phyloP scores from a whole-genome alignment of 2,329 filamentous ascomycete genomes.

The Cytospora piceicola region DNA sequence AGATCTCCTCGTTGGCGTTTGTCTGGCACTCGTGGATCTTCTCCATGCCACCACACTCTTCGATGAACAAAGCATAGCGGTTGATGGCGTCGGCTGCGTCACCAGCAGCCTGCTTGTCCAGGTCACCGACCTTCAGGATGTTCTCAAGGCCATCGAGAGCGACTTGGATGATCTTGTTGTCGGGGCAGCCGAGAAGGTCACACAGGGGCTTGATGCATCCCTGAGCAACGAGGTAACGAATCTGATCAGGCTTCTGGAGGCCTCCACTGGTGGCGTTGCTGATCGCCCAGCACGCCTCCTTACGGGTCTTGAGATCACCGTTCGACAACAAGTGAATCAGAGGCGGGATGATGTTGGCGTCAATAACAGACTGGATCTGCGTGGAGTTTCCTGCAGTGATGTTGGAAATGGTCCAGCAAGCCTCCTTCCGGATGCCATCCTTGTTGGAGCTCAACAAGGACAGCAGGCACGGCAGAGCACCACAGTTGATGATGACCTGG shows the following conservation, averaged over 20 bases:
- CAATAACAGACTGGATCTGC: slow-evolving; percentile 95
- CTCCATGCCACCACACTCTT: slow-evolving; percentile 99
- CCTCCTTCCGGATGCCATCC: slow-evolving; percentile 98
- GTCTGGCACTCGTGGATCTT: slow-evolving; percentile 99
- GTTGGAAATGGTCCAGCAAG: slow-evolving; percentile 99
- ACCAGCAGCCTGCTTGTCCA: slow-evolving; percentile 90
- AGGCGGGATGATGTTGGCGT: slow-evolving; percentile 95
- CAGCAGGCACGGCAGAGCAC: slow-evolving; percentile 87
- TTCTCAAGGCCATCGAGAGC: slow-evolving; percentile 97
- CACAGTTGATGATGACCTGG: slow-evolving; percentile 99
- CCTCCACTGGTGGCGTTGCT: slow-evolving; percentile 97
- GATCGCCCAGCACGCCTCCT: slow-evolving; percentile 99
- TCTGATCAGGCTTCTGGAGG: slow-evolving; percentile 98
- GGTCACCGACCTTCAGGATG: slow-evolving; percentile 98
- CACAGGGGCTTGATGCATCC: slow-evolving; percentile 98
- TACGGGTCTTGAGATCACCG: slow-evolving; percentile 97
- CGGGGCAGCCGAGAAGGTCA: slow-evolving; percentile 91
- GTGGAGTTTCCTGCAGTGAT: slow-evolving; percentile 97
- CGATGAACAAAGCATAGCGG: slow-evolving; percentile 96
- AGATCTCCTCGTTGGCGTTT: slow-evolving; percentile 99
- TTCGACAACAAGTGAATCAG: slow-evolving; percentile 95
- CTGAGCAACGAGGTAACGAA: slow-evolving; percentile 88
- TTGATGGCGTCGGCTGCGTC: slow-evolving; percentile 82
- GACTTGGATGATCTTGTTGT: slow-evolving; percentile 99
- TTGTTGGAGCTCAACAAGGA: slow-evolving; percentile 95